Evolutionary conservation across 768 basidiomycete species (phyloP).

Genomic region (Pisolithus microcarpus): DNA sequence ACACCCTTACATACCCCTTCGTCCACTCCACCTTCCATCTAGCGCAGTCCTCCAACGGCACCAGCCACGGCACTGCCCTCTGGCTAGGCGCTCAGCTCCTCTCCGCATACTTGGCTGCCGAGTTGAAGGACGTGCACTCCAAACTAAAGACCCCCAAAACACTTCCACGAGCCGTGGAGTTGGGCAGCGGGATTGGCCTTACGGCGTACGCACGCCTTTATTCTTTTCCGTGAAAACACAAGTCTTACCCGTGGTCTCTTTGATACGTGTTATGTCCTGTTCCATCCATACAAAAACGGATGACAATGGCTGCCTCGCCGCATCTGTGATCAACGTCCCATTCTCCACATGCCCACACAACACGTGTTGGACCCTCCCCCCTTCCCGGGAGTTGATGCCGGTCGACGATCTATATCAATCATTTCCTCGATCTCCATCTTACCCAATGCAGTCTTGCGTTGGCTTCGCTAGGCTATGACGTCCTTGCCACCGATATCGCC

Average conservation of each 20-base stretch:
- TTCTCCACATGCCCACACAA: neutral
- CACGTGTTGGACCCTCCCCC: too few relatives aligned
- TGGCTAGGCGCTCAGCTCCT: constrained; percentile 82
- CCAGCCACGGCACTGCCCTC: constrained; percentile 72
- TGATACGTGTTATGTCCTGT: neutral
- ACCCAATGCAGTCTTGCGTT: constrained; percentile 47
- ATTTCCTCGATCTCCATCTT: neutral
- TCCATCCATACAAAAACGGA: neutral
- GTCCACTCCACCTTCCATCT: constrained; percentile 36
- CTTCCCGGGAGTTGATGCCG: neutral
- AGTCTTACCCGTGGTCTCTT: neutral
- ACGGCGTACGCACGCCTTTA: constrained; percentile 49
- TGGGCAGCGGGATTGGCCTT: constrained; percentile 80
- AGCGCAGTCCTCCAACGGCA: constrained; percentile 52
- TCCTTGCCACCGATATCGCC: constrained; percentile 68
- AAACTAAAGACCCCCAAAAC: constrained; percentile 1
- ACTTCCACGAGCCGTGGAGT: constrained; percentile 52
- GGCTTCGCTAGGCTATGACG: constrained; percentile 62
- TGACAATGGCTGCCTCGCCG: neutral
- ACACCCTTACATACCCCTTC: constrained; percentile 42
- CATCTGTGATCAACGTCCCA: neutral
- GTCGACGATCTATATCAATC: neutral
- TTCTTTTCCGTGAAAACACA: neutral
- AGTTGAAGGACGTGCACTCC: constrained; percentile 21
- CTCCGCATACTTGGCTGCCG: constrained; percentile 47